A percentile compares a stretch with the other conserved stretches of the same genome.
These are phyloP conservation scores for Diospyros kaki DNA, from an alignment of 148 eudicot species.

Conservation along the genomic window DNA sequence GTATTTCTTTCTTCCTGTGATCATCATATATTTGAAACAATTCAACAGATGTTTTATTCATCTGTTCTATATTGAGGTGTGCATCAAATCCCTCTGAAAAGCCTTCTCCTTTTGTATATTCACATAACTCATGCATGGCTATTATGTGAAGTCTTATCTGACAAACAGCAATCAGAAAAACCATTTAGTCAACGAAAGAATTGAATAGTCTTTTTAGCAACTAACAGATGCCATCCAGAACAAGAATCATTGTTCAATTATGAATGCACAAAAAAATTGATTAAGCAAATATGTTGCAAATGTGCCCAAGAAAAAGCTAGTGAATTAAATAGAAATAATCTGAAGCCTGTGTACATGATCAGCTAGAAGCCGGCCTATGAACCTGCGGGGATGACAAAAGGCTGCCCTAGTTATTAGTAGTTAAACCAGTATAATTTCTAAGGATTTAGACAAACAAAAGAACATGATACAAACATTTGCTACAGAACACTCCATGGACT, in stretches of 20 bases:
- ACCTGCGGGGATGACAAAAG: background rate
- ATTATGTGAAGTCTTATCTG: slow-evolving; percentile 96
- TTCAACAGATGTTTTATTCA: slow-evolving; percentile 98
- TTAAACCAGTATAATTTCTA: background rate
- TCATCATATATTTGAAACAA: slow-evolving; percentile 93
- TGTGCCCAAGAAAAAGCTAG: background rate
- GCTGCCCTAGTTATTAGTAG: background rate
- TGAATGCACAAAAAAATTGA: background rate
- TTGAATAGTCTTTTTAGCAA: slow-evolving; percentile 3
- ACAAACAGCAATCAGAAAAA: slow-evolving; percentile 23
- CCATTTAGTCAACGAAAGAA: slow-evolving; percentile 12
- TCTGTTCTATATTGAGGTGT: slow-evolving; percentile 96
- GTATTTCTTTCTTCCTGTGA: slow-evolving; percentile 81
- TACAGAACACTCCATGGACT: background rate
- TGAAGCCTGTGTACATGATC: background rate
- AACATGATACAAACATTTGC: background rate
- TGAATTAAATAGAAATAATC: background rate
- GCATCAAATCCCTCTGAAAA: slow-evolving; percentile 98
- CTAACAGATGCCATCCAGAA: slow-evolving; percentile 4
- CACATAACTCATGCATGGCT: slow-evolving; percentile 97
- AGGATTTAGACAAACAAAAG: background rate
- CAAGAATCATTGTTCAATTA: background rate
- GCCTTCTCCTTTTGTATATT: slow-evolving; percentile 92
- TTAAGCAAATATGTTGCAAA: no score
- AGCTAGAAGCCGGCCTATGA: background rate